Conservation (phyloP, 164 flowering plant genomes). For the Vitis rotundifolia region DNA sequence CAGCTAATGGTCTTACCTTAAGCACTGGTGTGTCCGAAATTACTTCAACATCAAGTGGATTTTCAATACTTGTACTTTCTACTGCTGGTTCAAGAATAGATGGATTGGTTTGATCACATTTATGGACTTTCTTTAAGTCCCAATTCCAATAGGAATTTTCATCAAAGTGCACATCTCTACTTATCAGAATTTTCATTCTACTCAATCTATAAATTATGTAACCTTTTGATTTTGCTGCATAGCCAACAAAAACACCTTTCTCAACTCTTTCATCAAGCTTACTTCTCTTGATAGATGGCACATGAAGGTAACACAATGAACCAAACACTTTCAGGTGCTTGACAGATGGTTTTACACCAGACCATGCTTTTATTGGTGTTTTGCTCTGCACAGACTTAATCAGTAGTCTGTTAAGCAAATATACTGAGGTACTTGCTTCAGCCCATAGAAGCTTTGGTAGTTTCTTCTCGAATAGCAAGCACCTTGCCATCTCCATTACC, state of each 20-base stretch:
- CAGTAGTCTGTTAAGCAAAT: not conserved
- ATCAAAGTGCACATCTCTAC: conserved; percentile 2
- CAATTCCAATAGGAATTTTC: not conserved
- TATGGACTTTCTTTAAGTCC: too few relatives aligned
- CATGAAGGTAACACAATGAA: not conserved
- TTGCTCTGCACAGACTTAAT: not conserved
- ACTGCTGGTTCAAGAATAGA: too few relatives aligned
- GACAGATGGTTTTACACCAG: not conserved
- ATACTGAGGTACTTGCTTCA: not conserved
- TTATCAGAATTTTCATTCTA: not conserved
- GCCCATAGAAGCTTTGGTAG: not conserved
- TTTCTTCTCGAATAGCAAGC: not conserved
- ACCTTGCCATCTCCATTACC: conserved; percentile 2
- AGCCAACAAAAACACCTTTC: not conserved
- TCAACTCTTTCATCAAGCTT: conserved; percentile 1
- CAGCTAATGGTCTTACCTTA: too few relatives aligned
- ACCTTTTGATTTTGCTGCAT: not conserved
- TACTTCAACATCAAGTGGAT: too few relatives aligned
- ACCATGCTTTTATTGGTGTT: conserved; percentile 2
- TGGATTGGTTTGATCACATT: too few relatives aligned
- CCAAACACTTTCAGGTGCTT: conserved; percentile 5
- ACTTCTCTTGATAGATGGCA: not conserved
- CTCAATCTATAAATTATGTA: not conserved
- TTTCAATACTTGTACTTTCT: too few relatives aligned
- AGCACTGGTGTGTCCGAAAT: too few relatives aligned